A percentile compares a stretch with the other conserved stretches of the same genome.
Conservation (phyloP, 192 early-diverging fungal genomes). For the Chytriomyces sp. region DNA sequence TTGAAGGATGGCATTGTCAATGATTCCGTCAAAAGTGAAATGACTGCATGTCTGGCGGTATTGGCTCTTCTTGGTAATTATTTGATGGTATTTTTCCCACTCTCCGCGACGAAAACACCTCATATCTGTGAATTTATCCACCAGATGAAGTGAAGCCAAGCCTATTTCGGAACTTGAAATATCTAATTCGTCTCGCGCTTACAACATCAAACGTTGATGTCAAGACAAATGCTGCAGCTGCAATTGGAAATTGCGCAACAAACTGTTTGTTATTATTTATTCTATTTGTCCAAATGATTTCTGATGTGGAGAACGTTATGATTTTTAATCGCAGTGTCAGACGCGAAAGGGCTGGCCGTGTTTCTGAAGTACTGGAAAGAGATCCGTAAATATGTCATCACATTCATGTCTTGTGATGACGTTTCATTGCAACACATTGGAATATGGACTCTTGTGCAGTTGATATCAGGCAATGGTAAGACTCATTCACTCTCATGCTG, state of each 20-base stretch:
- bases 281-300: constrained; percentile 10
- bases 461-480: constrained; percentile 53
- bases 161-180: constrained; percentile 59
- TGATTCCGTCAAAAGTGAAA: constrained; percentile 55
- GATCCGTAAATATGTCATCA: constrained; percentile 72
- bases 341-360: constrained; percentile 59
- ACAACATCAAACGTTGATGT: constrained; percentile 65
- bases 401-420: constrained; percentile 68
- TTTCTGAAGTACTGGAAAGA: constrained; percentile 72
- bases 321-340: constrained; percentile 46
- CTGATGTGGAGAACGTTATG: neutral
- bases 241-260: constrained; percentile 73
- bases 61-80: constrained; percentile 66
- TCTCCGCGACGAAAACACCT: neutral
- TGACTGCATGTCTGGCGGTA: constrained; percentile 84
- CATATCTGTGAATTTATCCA: neutral
- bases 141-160: constrained; percentile 21
- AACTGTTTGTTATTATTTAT: constrained; percentile 43
- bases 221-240: constrained; percentile 78
- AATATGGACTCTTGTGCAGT: constrained; percentile 84
- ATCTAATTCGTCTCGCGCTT: constrained; percentile 73
- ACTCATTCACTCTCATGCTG: neutral
- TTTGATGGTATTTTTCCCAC: neutral
- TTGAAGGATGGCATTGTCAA: constrained; percentile 4
- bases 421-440: constrained; percentile 80